phyloP scores from a whole-genome alignment of 2,329 filamentous ascomycete genomes.

The Scedosporium boydii region DNA sequence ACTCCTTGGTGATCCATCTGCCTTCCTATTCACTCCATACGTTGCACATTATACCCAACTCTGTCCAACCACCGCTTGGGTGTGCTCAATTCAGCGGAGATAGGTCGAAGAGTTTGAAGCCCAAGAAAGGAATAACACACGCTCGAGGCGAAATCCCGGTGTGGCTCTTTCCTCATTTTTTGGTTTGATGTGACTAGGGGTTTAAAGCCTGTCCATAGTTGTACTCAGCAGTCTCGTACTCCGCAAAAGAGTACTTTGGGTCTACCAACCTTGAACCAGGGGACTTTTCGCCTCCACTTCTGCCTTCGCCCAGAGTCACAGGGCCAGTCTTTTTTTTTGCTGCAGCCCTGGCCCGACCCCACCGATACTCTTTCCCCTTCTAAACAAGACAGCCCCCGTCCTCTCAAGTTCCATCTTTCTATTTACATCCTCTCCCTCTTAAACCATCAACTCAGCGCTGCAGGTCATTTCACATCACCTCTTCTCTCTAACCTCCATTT shows the following conservation, averaged over 20 bases:
- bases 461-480: constrained; percentile 7
- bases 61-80: not conserved
- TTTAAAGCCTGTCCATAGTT: not conserved
- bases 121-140: not conserved
- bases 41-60: not conserved
- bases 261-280: not conserved
- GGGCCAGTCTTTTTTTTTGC: not conserved
- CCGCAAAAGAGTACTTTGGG: not conserved
- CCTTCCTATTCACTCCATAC: too few relatives aligned
- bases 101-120: not conserved
- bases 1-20: too few relatives aligned
- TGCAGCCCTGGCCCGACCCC: constrained; percentile 7
- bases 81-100: not conserved
- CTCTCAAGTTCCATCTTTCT: constrained; percentile 4
- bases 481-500: constrained; percentile 8
- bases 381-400: constrained; percentile 6
- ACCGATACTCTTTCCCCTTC: constrained; percentile 5
- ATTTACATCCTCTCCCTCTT: constrained; percentile 1
- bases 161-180: not conserved
- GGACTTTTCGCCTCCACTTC: constrained; percentile 1
- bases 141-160: not conserved
- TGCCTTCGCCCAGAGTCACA: not conserved
- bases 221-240: too few relatives aligned
- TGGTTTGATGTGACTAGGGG: not conserved
- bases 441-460: constrained; percentile 8